Base-by-base conservation (phyloP, 2,329 filamentous ascomycete species). In the Alternaria sp. region DNA sequence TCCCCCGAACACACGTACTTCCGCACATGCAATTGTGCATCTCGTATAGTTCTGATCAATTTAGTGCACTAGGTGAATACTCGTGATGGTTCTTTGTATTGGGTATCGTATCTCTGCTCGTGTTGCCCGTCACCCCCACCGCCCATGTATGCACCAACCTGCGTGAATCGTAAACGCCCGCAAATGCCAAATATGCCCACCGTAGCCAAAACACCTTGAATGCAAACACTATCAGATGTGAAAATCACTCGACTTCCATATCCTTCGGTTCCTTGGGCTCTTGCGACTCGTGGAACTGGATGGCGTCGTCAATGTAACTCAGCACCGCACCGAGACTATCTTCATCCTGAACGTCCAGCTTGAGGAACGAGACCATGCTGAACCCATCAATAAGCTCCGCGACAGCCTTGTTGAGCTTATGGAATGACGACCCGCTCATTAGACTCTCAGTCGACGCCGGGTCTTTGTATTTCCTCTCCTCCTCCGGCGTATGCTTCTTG, bases 311-410 rank as follows among this genome's bases (percentile, higher is more conserved):
- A 71, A 97, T 96, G 81, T 96, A 93, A 83, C 93, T 97, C 71
- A 97, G 81, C 25, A 97, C 90, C 2, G 86, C 89, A 1, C 87
- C 90, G 5, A 98, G 90, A 75, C 95, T 98, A 73, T 98, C 93
- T 81, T 98, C 95, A 73, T 97, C 90, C 69, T 96, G 91, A 26
- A 90, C 91, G 76, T 98, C 92, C 47, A 98, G 84, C 82, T 94
- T 93, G 61, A 97, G 84, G 77, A 97, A 99, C 51, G 92, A 97
- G 12, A 99, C 93, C 93, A 99, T 96, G 82, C 93, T 97, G 82
- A 97, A 99, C 80, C 93, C 96, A 79, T 98, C 96, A 69, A 99
- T 97, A 68, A 99, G 83, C 57, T 92, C 89, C 1, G 92, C 96
- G 6, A 99, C 95, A 0, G 95, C 95, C 65, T 89, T 88, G 78